Percentiles rank a stretch among this genome's conserved stretches.
phyloP scores from a whole-genome alignment of 805 yeast species.

The Zygosaccharomyces kombuchaensis region DNA sequence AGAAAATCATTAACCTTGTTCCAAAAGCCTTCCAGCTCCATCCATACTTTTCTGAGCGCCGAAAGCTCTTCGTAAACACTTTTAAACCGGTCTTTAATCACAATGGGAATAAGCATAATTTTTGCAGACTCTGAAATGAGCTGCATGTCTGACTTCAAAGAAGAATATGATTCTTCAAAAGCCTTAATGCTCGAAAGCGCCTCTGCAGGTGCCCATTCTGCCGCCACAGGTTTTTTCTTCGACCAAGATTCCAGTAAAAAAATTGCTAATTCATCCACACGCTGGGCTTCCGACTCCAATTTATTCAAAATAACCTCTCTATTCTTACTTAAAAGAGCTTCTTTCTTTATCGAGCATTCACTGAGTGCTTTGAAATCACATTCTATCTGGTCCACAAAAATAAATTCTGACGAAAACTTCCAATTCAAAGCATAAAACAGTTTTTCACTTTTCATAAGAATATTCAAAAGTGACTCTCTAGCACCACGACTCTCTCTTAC shows the following conservation, averaged over 20 bases:
- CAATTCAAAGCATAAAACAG: constrained; percentile 37
- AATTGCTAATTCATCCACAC: constrained; percentile 34
- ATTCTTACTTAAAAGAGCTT: constrained; percentile 39
- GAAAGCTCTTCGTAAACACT: constrained; percentile 9
- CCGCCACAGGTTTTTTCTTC: constrained; percentile 43
- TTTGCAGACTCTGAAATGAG: constrained; percentile 28
- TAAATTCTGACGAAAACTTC: constrained; percentile 50
- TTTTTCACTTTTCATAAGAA: constrained; percentile 31
- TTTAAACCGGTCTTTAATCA: constrained; percentile 3
- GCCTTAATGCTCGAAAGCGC: constrained; percentile 43
- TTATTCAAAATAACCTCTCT: constrained; percentile 40
- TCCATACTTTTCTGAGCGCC: constrained; percentile 10
- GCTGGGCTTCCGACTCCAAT: constrained; percentile 39
- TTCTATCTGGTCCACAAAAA: constrained; percentile 59
- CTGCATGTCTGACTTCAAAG: constrained; percentile 22
- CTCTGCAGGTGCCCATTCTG: constrained; percentile 37
- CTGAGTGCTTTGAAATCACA: constrained; percentile 42
- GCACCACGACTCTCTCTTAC: constrained; percentile 21
- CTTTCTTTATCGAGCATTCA: constrained; percentile 38
- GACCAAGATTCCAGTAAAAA: constrained; percentile 46
- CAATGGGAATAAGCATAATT: constrained; percentile 36
- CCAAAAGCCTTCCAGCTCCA: constrained; percentile 10
- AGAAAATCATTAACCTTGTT: constrained; percentile 3
- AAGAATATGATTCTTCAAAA: constrained; percentile 25
- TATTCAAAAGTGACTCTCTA: constrained; percentile 22